Base-by-base conservation (phyloP, 495 filamentous ascomycete species). In the Penicillium salamii region DNA sequence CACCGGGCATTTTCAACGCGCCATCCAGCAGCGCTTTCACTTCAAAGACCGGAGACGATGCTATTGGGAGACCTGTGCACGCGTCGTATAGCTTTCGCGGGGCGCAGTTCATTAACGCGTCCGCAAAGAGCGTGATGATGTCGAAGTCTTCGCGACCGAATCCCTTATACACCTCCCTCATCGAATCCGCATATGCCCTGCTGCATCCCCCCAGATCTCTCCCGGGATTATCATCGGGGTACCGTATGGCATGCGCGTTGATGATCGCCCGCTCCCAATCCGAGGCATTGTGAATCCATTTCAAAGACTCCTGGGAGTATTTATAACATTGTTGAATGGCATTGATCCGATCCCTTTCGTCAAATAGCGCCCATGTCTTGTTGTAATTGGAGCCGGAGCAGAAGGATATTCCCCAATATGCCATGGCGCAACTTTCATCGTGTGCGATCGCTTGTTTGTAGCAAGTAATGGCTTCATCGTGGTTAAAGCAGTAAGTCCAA, bases 301-400 rank as follows among this genome's bases (percentile, higher is more conserved):
- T 50, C 8, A 55, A 45, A 0, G 79, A 80, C 17, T 66, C 52
- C 29, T 28, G 54, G 19, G 19, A 69, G 4, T 72, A 74, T 0
- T 42, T n/a, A 20, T 69, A 62, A 4, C 75, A 72, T 26, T 67
- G 54, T 4, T 54, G 53, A 20, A 81, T 57, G 2, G 61, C 74
- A 2, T 39, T 33, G 7, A 65, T 52, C 1, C 78, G 56, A 31
- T 86, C 81, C 5, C 61, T 51, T 5, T 65, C 57, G 40, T 83
- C 83, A 45, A 85, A 84, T 9, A 71, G 54, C 2, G 74, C 70
- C 82, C 82, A 87, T 0, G 82, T 78, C 61, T 85, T 85, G 61
- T 87, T 86, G 65, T 87, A 87, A 49, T 87, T 85, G 12, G 83
- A 81, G 2, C 83, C 83, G 0, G 82, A 56, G n/a, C 76, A 63